Evolutionary conservation across 306 rosid genomes (phyloP), one percentile per base, ranked within the genome.

Genomic region (Trifolium subterraneum): DNA sequence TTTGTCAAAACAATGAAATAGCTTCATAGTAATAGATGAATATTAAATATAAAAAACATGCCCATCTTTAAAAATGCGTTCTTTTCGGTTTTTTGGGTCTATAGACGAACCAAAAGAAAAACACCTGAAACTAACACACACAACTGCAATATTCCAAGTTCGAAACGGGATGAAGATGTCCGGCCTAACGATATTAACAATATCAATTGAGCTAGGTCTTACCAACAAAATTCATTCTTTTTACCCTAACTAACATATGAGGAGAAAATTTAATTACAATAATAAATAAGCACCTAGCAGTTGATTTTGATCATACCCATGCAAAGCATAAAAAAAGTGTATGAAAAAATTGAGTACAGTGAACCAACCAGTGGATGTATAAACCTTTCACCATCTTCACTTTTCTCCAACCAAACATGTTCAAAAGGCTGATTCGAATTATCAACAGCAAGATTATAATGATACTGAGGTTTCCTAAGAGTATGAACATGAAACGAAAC

Each of bases 321-420:
- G 52, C 64, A 39, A 39, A 36, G 6, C 41, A 65, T 42, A 5
- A 8, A 64, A 73, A 45, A 48, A 73, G 13, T 20, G n/a, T 50
- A 22, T 20, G n/a, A 66, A 42, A 8, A 31, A 63, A 72, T 18
- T 39, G 72, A 69, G 13, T 4, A 25, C 7, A 79, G 35, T 52
- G 67, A 77, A 83, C 92, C 59, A 73, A 94, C 99, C 86, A 94
- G 78, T 65, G 99, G 99, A 82, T 94, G 99, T 71, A 90, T 67
- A 80, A 83, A 87, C 71, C 88, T 80, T 33, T 47, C 84, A 20
- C 81, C 99, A 78, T 94, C 97, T n/a, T 90, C 96, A 81, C 85
- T 83, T 80, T 79, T 90, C 80, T 87, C 82, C 88, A 94, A 66
- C 97, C 91, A 85, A 65, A 85, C 90, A 88, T 94, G 99, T 70